Evolutionary conservation across 345 rosid species (phyloP).

Genomic region (Raphanus sativus): DNA sequence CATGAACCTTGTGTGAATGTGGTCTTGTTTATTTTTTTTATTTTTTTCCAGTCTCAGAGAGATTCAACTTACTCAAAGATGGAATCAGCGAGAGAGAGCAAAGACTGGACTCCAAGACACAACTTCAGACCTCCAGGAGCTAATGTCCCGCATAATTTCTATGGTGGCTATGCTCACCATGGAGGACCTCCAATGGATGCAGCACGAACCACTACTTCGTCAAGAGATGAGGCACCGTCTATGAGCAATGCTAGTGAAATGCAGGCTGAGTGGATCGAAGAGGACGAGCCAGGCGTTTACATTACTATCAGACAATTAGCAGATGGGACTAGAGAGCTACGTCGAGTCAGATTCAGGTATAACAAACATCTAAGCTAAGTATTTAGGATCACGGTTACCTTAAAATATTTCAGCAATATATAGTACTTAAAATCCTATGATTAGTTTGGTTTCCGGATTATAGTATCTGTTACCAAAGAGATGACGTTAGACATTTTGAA

Average conservation of each 20-base stretch:
- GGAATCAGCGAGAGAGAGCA: slow-evolving; percentile 67
- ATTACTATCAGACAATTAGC: slow-evolving; percentile 85
- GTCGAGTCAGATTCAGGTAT: slow-evolving; percentile 98
- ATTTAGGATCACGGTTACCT: not conserved
- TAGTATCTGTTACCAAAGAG: not conserved
- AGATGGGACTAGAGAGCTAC: slow-evolving; percentile 93
- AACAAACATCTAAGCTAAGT: slow-evolving; percentile 8
- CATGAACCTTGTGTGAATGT: not conserved
- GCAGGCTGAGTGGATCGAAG: slow-evolving; percentile 90
- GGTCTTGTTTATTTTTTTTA: not conserved
- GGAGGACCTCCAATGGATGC: slow-evolving; percentile 61
- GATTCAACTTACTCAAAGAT: slow-evolving; percentile 78
- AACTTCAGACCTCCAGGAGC: slow-evolving; percentile 54
- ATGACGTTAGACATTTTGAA: not conserved
- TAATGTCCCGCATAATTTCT: slow-evolving; percentile 43
- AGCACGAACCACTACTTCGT: slow-evolving; percentile 77
- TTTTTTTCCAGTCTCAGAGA: slow-evolving; percentile 47
- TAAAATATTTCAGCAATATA: not conserved
- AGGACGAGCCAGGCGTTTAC: slow-evolving; percentile 92
- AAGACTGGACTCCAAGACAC: slow-evolving; percentile 75
- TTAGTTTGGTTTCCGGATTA: not conserved
- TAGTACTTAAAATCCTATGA: not conserved
- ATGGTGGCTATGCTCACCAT: slow-evolving; percentile 52
- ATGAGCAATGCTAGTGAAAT: slow-evolving; percentile 90
- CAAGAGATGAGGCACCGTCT: slow-evolving; percentile 89